Base-by-base conservation (phyloP, 2,329 filamentous ascomycete species). In the Calonectria multiphialidica region DNA sequence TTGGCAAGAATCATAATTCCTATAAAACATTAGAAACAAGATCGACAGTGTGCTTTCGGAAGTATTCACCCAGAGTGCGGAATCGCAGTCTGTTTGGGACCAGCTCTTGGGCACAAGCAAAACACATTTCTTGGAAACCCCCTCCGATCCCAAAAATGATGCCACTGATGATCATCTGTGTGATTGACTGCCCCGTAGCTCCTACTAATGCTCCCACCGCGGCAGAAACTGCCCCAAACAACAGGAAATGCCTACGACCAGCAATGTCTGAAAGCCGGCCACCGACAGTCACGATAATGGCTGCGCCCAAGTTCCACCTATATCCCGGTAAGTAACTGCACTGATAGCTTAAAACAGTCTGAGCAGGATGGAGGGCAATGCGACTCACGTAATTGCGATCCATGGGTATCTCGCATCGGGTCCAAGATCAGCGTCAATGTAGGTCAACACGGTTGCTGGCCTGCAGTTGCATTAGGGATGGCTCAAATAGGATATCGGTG, bases 121-220 rank as follows among this genome's bases (percentile, higher is more conserved):
- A 85, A 5, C 81, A 78, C 83, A 84, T 84, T 70, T 86, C 83
- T 37, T 83, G 80, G 69, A 86, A 82, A 1, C 83, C 83, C 13
- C 81, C 81, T 2, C 83, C 83, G 15, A 81, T 77, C 13, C 84
- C 83, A 66, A 86, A 85, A 30, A 85, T 75, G 30, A 81, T 80
- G 23, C 83, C 82, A 37, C 80, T 80, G 5, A 79, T 80, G 59
- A 86, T 85, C 82, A 85, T 84, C 53, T 83, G 81, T 13, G 79
- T 79, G 66, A 86, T 85, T 44, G 69, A 79, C 61, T 83, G 77
- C 12, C 81, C 82, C 0, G 82, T 85, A 0, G 83, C 83, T 9
- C 83, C 82, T 6, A 86, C 78, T 30, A 85, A 80, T 37, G 80
- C 81, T 7, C 83, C 83, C n/a, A 85, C 75, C 9, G 83, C 78